phyloP scores from a whole-genome alignment of 2,329 filamentous ascomycete species.

The Trichoderma asperellum region DNA sequence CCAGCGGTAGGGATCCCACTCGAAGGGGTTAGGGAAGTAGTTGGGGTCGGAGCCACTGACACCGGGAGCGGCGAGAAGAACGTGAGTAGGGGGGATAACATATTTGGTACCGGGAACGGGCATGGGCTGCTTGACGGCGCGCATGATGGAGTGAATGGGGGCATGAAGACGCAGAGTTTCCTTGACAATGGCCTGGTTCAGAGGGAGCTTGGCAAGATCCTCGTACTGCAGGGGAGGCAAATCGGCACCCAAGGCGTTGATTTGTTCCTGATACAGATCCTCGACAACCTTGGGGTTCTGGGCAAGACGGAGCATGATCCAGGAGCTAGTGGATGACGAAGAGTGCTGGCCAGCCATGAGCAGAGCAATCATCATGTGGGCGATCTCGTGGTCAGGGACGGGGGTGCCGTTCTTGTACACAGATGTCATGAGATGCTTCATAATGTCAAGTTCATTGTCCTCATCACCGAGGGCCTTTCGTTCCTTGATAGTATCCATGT shows the following conservation, averaged over 20 bases:
- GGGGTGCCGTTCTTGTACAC: constrained; percentile 80
- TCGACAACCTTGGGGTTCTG: constrained; percentile 76
- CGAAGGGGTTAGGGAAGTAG: constrained; percentile 79
- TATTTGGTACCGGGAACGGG: constrained; percentile 80
- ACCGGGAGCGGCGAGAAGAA: constrained; percentile 82
- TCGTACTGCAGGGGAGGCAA: constrained; percentile 78
- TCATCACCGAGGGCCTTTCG: constrained; percentile 60
- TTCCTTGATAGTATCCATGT: constrained; percentile 79
- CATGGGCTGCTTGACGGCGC: constrained; percentile 88
- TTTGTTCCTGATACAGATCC: constrained; percentile 82
- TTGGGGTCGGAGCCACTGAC: constrained; percentile 72
- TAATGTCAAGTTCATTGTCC: constrained; percentile 71
- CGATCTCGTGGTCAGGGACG: constrained; percentile 82
- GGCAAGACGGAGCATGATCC: constrained; percentile 83
- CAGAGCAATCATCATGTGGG: constrained; percentile 92
- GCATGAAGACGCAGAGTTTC: constrained; percentile 90
- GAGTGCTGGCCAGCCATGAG: constrained; percentile 93
- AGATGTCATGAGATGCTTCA: constrained; percentile 86
- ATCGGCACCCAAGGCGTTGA: constrained; percentile 71
- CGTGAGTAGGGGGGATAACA: constrained; percentile 78
- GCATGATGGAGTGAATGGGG: constrained; percentile 93
- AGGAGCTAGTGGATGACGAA: constrained; percentile 80
- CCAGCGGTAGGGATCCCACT: constrained; percentile 94
- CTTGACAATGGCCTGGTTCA: constrained; percentile 85
- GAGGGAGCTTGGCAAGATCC: constrained; percentile 73